A percentile compares a stretch with the other conserved stretches of the same genome.
Evolutionary conservation across 2,329 filamentous ascomycete genomes (phyloP).

Genomic region (Ophiobolus disseminans): DNA sequence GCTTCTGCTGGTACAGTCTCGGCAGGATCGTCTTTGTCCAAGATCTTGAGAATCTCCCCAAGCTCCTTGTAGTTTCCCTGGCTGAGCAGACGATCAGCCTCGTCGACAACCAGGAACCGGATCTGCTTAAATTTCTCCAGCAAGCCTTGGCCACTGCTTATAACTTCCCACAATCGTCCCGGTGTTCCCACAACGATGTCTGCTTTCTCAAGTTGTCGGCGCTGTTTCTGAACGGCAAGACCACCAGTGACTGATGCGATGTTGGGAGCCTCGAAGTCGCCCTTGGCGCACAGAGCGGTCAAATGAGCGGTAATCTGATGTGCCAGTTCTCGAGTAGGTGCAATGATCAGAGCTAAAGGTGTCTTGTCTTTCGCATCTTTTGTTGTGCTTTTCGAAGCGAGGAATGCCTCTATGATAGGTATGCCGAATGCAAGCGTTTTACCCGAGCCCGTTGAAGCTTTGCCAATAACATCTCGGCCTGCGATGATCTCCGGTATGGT

Average conservation of each 20-base stretch:
- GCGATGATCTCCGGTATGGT: slow-evolving; percentile 82
- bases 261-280: slow-evolving; percentile 65
- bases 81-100: slow-evolving; percentile 89
- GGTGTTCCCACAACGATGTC: slow-evolving; percentile 95
- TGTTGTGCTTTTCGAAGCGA: slow-evolving; percentile 56
- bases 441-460: slow-evolving; percentile 93
- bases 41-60: slow-evolving; percentile 80
- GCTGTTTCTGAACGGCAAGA: slow-evolving; percentile 92
- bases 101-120: slow-evolving; percentile 86
- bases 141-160: slow-evolving; percentile 75
- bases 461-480: slow-evolving; percentile 91
- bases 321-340: slow-evolving; percentile 90
- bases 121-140: slow-evolving; percentile 75
- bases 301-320: slow-evolving; percentile 90
- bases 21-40: slow-evolving; percentile 70
- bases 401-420: slow-evolving; percentile 85
- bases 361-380: slow-evolving; percentile 48
- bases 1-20: slow-evolving; percentile 48
- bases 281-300: slow-evolving; percentile 71
- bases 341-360: slow-evolving; percentile 74
- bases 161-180: slow-evolving; percentile 91
- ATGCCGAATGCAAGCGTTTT: slow-evolving; percentile 96
- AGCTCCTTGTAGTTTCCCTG: slow-evolving; percentile 96
- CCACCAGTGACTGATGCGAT: slow-evolving; percentile 93
- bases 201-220: slow-evolving; percentile 80